A percentile compares a stretch with the other conserved stretches of the same genome.
Evolutionary conservation across 192 early-diverging fungal genomes (phyloP).

Genomic region (Irineochytrium annulatum): DNA sequence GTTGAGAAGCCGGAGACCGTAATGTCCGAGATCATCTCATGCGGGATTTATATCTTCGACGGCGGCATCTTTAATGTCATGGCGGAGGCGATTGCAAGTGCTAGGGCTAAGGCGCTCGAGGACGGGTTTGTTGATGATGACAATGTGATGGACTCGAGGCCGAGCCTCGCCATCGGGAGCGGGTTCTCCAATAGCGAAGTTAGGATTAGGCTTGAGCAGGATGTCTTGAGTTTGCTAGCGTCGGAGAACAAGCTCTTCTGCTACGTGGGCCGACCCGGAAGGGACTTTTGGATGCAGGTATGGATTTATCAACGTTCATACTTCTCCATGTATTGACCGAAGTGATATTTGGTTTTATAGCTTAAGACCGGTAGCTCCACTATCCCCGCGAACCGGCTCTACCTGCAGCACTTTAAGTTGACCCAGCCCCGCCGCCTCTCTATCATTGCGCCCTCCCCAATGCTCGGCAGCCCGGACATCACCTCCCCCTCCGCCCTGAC

Average conservation of each 20-base stretch:
- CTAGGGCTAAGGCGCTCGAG: conserved; percentile 55
- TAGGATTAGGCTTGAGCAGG: conserved; percentile 83
- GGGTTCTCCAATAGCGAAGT: conserved; percentile 41
- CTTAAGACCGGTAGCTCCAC: conserved; percentile 92
- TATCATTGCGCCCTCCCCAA: conserved; percentile 16
- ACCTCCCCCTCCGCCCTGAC: neutral
- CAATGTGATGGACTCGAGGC: conserved; percentile 12
- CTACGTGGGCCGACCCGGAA: conserved; percentile 59
- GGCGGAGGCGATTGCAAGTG: conserved; percentile 68
- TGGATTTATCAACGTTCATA: too few relatives aligned
- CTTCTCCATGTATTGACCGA: too few relatives aligned
- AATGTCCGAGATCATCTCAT: conserved; percentile 90
- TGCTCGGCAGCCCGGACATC: neutral
- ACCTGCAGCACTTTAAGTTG: conserved; percentile 76
- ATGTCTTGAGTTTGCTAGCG: conserved; percentile 82
- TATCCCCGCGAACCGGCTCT: conserved; percentile 89
- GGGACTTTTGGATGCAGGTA: conserved; percentile 82
- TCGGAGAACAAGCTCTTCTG: conserved; percentile 81
- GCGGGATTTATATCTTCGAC: conserved; percentile 93
- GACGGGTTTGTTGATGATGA: conserved; percentile 32
- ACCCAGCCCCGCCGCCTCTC: conserved; percentile 62
- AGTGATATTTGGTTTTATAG: conserved; percentile 51
- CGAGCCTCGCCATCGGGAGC: too few relatives aligned
- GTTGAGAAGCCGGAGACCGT: conserved; percentile 98
- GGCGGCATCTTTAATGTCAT: conserved; percentile 83